Percentiles rank a stretch among this genome's conserved stretches.
Evolutionary conservation across 208 protist genomes (phyloP).

Genomic region (Leishmania arabica): DNA sequence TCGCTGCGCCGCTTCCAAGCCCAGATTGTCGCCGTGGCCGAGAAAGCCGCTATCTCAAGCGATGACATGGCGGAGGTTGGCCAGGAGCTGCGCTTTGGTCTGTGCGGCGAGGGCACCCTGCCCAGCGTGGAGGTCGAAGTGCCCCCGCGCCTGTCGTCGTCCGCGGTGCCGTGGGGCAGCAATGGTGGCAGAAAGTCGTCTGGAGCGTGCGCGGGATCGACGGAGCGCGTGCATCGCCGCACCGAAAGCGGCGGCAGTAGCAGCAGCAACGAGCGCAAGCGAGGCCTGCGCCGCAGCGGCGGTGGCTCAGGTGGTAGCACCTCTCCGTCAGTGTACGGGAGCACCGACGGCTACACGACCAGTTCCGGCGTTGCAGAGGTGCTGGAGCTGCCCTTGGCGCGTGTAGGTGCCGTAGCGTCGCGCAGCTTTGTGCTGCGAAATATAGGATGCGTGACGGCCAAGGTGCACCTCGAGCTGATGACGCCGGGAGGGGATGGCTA

Average conservation of each 20-base stretch:
- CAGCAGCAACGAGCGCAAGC: constrained; percentile 17
- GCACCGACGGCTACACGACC: constrained; percentile 3
- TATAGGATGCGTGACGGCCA: constrained; percentile 79
- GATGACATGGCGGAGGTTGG: constrained; percentile 26
- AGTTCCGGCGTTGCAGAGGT: constrained; percentile 25
- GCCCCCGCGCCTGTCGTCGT: constrained; percentile 43
- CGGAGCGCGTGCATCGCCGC: constrained; percentile 24
- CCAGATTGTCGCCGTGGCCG: constrained; percentile 92
- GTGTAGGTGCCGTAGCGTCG: constrained; percentile 59
- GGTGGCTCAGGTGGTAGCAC: constrained; percentile 2
- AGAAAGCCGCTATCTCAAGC: constrained; percentile 62
- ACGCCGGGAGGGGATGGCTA: background rate
- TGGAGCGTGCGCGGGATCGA: background rate
- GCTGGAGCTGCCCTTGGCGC: constrained; percentile 84
- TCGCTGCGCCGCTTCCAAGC: constrained; percentile 82
- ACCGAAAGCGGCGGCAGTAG: constrained; percentile 3
- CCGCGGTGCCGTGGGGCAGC: background rate
- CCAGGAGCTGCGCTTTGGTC: constrained; percentile 81
- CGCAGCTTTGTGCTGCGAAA: constrained; percentile 85
- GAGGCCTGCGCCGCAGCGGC: constrained; percentile 15
- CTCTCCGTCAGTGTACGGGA: constrained; percentile 4
- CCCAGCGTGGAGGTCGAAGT: constrained; percentile 82
- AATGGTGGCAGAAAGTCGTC: background rate
- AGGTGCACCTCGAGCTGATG: constrained; percentile 72
- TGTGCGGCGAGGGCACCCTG: constrained; percentile 94